Base-by-base conservation (phyloP, 1,284 basidiomycete species). In the Malassezia sympodialis region DNA sequence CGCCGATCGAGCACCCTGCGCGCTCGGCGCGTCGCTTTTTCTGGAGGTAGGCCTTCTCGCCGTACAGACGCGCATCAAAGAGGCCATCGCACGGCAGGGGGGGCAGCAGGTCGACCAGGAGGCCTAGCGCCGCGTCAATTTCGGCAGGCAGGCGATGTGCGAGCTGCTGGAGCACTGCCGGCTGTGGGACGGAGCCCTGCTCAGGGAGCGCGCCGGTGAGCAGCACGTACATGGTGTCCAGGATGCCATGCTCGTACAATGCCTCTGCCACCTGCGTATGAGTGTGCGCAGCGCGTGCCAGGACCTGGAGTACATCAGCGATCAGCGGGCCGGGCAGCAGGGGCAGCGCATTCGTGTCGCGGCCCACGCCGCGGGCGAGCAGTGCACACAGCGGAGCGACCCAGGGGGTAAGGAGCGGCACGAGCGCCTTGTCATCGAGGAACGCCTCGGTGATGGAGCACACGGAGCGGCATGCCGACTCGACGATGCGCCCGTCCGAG, bases 91-190 rank as follows among this genome's bases (percentile, higher is more conserved):
- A 48, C 5, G 72, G 69, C 17, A 73, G 51, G 11, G 69, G 66
- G 19, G 72, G 70, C 8, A 74, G 59, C 30, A 74, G 52, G 49
- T 69, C 70, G 23, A 62, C 56, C 17, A 71, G 56, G 14, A 74
- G 49, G n/a, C 59, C 60, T 11, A 74, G 61, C 3, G 70, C 67
- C 49, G 72, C 70, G 24, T 69, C 67, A 8, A 73, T 61, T 56
- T 72, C 67, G 63, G 96, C 93, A 77, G 96, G 96, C 10, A 93
- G 88, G 34, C 90, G 82, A 75, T 96, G 90, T 0, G 90, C 90
- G 31, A 98, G 79, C 73, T 93, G 96, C 77, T 96, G 89, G 82
- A 96, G 88, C 31, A 98, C 88, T 7, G 88, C 87, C 2, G 59
- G 59, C 6, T 48, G 49, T 17, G 30, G 10, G 10, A 19, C 30